Base-by-base conservation (phyloP, 2,329 filamentous ascomycete species). In the Pseudogymnoascus sp. region DNA sequence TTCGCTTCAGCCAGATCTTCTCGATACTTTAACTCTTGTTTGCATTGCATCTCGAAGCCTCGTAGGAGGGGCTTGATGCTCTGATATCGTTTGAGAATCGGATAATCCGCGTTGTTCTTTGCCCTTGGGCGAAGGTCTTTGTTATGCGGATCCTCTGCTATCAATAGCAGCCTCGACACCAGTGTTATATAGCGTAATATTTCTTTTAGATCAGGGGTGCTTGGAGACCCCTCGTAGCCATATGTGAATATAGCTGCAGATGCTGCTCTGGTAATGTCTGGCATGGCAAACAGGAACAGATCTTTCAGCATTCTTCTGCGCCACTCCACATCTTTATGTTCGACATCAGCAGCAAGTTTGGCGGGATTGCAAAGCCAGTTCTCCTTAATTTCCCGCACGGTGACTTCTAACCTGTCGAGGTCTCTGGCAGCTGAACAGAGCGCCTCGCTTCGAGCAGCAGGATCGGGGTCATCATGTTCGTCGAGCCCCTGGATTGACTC, bases 231-330 rank as follows among this genome's bases (percentile, higher is more conserved):
- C 1, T 42, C 38, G 12, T 19, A 30, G 36, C 59, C 25, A 41
- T 61, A 61, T n/a, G 35, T 30, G 16, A 41, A n/a, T 28, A 61
- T 61, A 4, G 59, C 59, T 30, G 39, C 22, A n/a, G 35, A n/a
- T 23, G 39, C 33, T 30, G 38, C 16, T 8, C 25, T 23, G 38
- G 52, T 22, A 7, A 61, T 41, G 3, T 45, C 59, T 23, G 59
- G 59, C 35, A 61, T 41, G 28, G 19, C 14, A 12, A 41, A 30
- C 11, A 61, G 22, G n/a, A 41, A 61, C 7, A 61, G 22, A 39
- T 61, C 59, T 30, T 16, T 23, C 55, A 59, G 16, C 33, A 59
- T 39, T 12, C 5, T 19, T 38, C 12, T 2, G 19, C 55, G 30
- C 55, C 55, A 36, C 12, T 6, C 4, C 11, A 12, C 33, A 8